Conservation (phyloP, 106 monocot species). For the Allium fistulosum region DNA sequence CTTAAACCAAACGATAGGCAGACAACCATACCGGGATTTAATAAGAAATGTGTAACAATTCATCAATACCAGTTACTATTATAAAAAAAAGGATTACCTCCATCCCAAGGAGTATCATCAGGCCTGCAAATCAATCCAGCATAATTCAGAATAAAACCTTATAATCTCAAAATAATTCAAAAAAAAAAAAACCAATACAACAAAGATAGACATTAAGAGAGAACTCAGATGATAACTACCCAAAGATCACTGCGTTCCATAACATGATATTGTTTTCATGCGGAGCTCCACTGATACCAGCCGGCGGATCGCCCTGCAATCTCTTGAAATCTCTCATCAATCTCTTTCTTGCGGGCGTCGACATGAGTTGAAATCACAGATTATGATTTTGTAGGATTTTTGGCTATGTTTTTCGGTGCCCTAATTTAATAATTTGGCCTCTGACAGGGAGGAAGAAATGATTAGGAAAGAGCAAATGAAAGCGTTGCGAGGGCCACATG, state of each 20-base stretch:
- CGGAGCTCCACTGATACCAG: constrained; percentile 75
- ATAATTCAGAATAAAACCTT: not conserved
- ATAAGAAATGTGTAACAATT: no score
- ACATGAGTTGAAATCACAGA: constrained; percentile 19
- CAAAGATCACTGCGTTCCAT: constrained; percentile 86
- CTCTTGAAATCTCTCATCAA: constrained; percentile 82
- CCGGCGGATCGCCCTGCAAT: constrained; percentile 70
- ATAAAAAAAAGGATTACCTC: constrained; percentile 10
- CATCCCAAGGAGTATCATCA: constrained; percentile 27
- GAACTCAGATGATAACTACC: constrained; percentile 16
- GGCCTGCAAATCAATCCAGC: constrained; percentile 16
- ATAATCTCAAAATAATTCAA: not conserved
- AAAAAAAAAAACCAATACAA: not conserved
- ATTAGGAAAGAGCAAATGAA: no score
- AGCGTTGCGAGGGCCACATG: no score
- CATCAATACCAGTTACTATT: no score
- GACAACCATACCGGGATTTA: no score
- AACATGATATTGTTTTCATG: constrained; percentile 84
- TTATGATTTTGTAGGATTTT: no score
- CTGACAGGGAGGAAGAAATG: no score
- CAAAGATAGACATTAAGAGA: not conserved
- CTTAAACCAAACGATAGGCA: not conserved
- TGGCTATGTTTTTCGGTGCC: no score
- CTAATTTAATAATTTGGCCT: no score
- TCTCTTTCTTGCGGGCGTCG: constrained; percentile 72